Conservation (phyloP, 192 early-diverging fungal species). For the Coemansia sp. region DNA sequence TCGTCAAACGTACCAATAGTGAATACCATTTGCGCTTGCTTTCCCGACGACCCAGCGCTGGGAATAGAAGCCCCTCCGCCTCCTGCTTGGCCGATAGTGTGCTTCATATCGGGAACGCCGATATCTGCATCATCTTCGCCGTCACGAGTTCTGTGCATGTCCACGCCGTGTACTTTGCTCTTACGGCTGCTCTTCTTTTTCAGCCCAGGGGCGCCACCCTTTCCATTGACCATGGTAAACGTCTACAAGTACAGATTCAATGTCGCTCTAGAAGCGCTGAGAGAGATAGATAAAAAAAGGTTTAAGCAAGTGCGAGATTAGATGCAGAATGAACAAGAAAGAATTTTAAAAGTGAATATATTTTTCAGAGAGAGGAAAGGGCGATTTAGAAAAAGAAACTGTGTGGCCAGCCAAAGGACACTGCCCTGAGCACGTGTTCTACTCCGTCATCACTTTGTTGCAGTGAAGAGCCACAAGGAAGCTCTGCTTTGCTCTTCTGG, state of each 20-base stretch:
- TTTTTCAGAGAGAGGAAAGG: not conserved
- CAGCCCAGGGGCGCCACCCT: constrained; percentile 16
- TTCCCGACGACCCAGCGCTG: constrained; percentile 26
- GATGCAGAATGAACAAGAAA: not conserved
- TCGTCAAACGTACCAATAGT: constrained; percentile 55
- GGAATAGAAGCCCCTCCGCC: constrained; percentile 14
- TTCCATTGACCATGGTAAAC: constrained; percentile 37
- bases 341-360: not conserved
- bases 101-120: not conserved
- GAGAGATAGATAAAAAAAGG: not conserved
- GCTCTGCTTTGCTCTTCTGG: too few relatives aligned
- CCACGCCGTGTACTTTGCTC: constrained; percentile 20
- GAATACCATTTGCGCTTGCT: constrained; percentile 49
- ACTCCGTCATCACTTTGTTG: not conserved
- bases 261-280: not conserved
- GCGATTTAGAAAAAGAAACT: not conserved
- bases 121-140: not conserved
- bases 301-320: not conserved
- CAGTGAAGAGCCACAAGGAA: too few relatives aligned
- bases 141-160: not conserved
- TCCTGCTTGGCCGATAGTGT: constrained; percentile 8
- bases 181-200: constrained; percentile 20
- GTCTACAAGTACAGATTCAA: not conserved
- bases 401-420: not conserved
- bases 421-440: not conserved